A percentile compares a stretch with the other conserved stretches of the same genome.
Evolutionary conservation across 352 stramenopile genomes (phyloP).

Genomic region (Albugo candida): DNA sequence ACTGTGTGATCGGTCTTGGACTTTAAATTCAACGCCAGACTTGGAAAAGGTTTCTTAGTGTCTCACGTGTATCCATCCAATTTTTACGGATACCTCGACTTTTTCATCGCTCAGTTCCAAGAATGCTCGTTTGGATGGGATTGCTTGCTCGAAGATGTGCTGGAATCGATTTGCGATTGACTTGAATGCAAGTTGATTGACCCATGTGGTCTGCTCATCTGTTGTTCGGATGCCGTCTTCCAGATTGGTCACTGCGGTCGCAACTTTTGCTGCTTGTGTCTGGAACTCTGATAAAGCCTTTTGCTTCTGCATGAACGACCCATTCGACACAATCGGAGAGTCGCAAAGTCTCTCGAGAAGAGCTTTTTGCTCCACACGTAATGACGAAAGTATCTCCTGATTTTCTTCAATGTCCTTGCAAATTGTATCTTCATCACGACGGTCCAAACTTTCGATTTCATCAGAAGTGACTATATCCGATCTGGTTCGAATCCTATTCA

Average conservation of each 20-base stretch:
- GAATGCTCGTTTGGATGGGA: slow-evolving; percentile 10
- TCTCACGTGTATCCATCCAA: too few species aligned
- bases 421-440: too few species aligned
- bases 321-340: too few species aligned
- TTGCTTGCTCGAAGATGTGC: slow-evolving; percentile 13
- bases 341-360: too few species aligned
- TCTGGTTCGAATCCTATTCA: too few species aligned
- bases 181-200: slow-evolving; percentile 11
- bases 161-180: slow-evolving; percentile 6
- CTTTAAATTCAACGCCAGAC: slow-evolving; percentile 3
- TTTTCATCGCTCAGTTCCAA: not conserved
- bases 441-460: too few species aligned
- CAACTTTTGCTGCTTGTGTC: not conserved
- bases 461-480: too few species aligned
- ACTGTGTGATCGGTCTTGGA: slow-evolving; percentile 1
- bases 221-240: slow-evolving; percentile 9
- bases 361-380: too few species aligned
- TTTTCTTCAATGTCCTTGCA: too few species aligned
- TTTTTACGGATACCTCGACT: slow-evolving; percentile 9
- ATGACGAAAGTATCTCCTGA: too few species aligned
- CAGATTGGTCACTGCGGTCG: not conserved
- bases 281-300: too few species aligned
- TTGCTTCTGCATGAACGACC: too few species aligned
- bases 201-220: slow-evolving; percentile 8
- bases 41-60: not conserved